A percentile compares a stretch with the other conserved stretches of the same genome.
These are phyloP conservation scores for Phytophthora citricola DNA, from an alignment of 352 stramenopile species.

Conservation along the genomic window DNA sequence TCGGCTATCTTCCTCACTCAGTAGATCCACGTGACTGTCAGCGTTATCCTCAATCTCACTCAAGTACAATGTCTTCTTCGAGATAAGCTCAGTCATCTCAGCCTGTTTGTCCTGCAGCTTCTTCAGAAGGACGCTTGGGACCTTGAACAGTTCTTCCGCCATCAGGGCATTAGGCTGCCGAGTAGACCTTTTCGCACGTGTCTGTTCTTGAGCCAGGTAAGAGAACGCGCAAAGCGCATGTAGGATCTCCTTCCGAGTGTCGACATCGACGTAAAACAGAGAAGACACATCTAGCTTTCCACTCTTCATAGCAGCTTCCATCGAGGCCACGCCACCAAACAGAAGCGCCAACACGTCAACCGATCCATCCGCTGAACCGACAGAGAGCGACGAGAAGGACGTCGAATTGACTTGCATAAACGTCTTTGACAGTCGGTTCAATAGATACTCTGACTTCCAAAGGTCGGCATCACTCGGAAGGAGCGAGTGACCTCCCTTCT, in stretches of 20 bases:
- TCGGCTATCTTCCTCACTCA: constrained; percentile 63
- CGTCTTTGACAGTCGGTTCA: constrained; percentile 68
- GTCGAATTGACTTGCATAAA: constrained; percentile 59
- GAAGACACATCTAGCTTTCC: constrained; percentile 76
- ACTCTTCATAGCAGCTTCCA: constrained; percentile 85
- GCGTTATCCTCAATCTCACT: constrained; percentile 68
- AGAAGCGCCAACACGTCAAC: constrained; percentile 80
- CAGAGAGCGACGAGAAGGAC: constrained; percentile 37
- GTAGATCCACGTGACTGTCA: constrained; percentile 58
- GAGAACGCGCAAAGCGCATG: constrained; percentile 86
- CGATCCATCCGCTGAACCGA: constrained; percentile 36
- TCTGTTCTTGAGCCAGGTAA: constrained; percentile 71
- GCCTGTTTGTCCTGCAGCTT: constrained; percentile 66
- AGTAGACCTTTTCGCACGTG: constrained; percentile 28
- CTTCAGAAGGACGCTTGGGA: constrained; percentile 65
- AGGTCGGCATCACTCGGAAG: constrained; percentile 66
- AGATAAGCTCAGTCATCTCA: constrained; percentile 62
- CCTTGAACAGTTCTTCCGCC: constrained; percentile 71
- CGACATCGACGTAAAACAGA: constrained; percentile 76
- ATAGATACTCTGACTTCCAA: constrained; percentile 76
- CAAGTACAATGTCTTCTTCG: constrained; percentile 77
- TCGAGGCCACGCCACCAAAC: constrained; percentile 73
- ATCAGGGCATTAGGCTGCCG: constrained; percentile 49
- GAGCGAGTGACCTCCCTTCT: constrained; percentile 89
- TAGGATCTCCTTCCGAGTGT: constrained; percentile 72